Base-by-base conservation (phyloP, 2,329 filamentous ascomycete species). In the Botryotinia narcissicola region DNA sequence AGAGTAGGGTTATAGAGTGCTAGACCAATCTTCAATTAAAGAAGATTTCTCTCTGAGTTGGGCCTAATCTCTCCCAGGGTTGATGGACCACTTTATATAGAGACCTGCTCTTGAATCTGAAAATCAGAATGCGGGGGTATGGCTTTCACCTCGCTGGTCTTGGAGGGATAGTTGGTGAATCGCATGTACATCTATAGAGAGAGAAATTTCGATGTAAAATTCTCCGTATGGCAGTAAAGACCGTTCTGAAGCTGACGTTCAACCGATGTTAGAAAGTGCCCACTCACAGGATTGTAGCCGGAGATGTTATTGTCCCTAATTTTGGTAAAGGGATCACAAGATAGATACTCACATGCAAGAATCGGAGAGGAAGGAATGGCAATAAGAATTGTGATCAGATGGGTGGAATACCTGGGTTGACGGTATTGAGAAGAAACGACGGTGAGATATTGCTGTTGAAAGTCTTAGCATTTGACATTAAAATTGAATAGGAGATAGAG, bases 21-120 rank as follows among this genome's bases (percentile, higher is more conserved):
- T 9, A 48, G 22, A 25, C 20, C 18, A 46, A 46, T 8, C 1
- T 22, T 22, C 2, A 46, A 9, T 22, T 4, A 7, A 20, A 3
- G 0, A 9, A 22, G 14, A 3, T 8, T 2, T 18, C 7, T 12
- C 4, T 25, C 22, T 44, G 1, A 1, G 22, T 22, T 12, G 1
- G 1, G 22, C 4, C 8, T 48, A 22, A 12, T 51, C 10, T 25
- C 46, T 51, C 22, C 7, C 22, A 12, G 9, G 6, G 22, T 51
- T 12, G 22, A 6, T 14, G 10, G 1, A 10, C 4, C 48, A 25
- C 12, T 51, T 51, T 14, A n/a, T 51, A 14, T 51, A n/a, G 4
- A 51, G 22, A n/a, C 22, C 10, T 51, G 14, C 48, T 51, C 25
- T 14, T 5, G 48, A 5, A n/a, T n/a, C 1, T 1, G 20, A 48